Percentiles rank a stretch among this genome's conserved stretches.
Conservation (phyloP, 1,284 basidiomycete genomes). For the Cryptococcus hybrid region DNA sequence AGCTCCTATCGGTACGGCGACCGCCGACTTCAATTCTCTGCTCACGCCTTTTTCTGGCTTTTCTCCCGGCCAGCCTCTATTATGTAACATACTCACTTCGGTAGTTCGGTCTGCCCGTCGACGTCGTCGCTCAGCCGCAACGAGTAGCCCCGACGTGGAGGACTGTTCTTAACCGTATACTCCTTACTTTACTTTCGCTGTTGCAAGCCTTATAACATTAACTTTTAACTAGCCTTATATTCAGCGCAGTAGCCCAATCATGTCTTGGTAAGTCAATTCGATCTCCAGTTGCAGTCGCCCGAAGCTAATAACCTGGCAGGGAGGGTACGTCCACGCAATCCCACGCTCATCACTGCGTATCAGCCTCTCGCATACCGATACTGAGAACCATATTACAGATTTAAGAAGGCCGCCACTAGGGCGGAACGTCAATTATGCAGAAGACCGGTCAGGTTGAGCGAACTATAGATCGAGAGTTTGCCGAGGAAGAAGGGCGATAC, state of each 20-base stretch:
- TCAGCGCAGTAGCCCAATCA: not conserved
- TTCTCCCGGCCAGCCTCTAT: not conserved
- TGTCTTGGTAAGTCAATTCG: constrained; percentile 1
- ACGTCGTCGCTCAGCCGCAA: no score
- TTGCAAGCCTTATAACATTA: no score
- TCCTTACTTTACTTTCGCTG: not conserved
- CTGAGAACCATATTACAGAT: constrained; percentile 53
- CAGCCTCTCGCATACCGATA: not conserved
- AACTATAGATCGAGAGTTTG: constrained; percentile 91
- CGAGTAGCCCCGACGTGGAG: not conserved
- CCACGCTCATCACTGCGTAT: not conserved
- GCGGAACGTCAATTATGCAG: constrained; percentile 89
- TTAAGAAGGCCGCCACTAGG: constrained; percentile 92
- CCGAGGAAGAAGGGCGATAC: constrained; percentile 88
- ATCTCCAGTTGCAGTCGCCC: not conserved
- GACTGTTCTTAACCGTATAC: not conserved
- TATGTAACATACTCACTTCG: constrained; percentile 38
- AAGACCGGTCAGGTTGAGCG: constrained; percentile 97
- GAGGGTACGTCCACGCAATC: not conserved
- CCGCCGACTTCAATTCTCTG: not conserved
- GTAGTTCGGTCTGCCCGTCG: constrained; percentile 90
- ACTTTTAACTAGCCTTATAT: not conserved
- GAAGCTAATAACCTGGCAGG: not conserved
- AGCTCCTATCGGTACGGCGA: not conserved
- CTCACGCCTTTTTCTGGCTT: not conserved